Evolutionary conservation across 371 early-diverging fungal species (phyloP), one percentile per base, ranked within the genome.

Genomic region (Mortierella sp.): DNA sequence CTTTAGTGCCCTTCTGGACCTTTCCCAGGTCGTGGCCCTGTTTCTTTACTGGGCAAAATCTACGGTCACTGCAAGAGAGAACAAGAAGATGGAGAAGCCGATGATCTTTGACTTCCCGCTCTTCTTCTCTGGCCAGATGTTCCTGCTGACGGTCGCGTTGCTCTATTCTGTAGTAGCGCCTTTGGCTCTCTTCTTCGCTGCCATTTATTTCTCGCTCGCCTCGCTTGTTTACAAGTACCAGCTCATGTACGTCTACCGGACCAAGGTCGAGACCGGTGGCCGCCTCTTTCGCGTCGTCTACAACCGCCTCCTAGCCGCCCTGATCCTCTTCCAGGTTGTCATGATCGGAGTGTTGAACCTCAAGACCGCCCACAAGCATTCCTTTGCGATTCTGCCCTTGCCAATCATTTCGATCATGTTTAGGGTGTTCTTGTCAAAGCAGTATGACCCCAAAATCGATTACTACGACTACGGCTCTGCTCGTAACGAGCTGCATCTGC

Each of bases 141-240:
- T 92, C 80, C 82, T 93, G 30, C 89, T 93, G 54, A 92, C 93
- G 1, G 85, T 94, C 60, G 88, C 92, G 5, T 70, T 95, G 63
- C 78, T 92, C 3, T 95, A 93, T 69, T 85, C 87, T 26, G 87
- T 89, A 28, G 88, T 93, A 61, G 88, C 94, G 9, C 95, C 95
- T 0, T 72, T 95, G 21, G 84, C 90, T 14, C 79, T 92, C n/a
- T 84, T 91, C 6, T 92, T 94, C 80, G 90, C 91, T 0, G 71
- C 85, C 12, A 43, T 92, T 5, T 91, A 88, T 72, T 94, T 93
- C 71, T 70, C 78, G 2, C 78, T 93, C 26, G 91, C 88, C 2
- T 82, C 85, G 42, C 71, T 90, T 58, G 92, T 90, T 7, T 93
- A 89, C 86, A 87, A 87, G 72, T 94, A 93, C 78, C 87, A 89